phyloP scores from a whole-genome alignment of 2,329 filamentous ascomycete species.

The Mycocentrospora acerina region DNA sequence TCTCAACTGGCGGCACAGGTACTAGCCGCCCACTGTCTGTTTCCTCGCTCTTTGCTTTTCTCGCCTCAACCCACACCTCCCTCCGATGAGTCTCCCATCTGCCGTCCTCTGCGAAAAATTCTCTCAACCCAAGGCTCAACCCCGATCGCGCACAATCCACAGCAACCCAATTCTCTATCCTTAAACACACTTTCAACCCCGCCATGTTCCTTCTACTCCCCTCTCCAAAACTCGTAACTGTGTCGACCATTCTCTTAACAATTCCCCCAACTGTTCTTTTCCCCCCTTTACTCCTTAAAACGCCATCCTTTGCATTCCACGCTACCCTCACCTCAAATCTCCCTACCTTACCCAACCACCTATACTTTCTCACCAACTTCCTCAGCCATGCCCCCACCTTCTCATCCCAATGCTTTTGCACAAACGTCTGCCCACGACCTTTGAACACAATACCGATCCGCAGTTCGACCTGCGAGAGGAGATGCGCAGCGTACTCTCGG shows the following conservation, averaged over 20 bases:
- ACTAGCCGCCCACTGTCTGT: background rate
- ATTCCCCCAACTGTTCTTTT: slow-evolving; percentile 18
- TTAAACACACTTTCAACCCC: slow-evolving; percentile 14
- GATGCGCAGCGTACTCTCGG: slow-evolving; percentile 25
- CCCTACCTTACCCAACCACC: slow-evolving; percentile 27
- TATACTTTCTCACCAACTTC: slow-evolving; percentile 24
- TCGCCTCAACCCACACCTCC: slow-evolving; percentile 13
- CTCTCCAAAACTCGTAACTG: slow-evolving; percentile 18
- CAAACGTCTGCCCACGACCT: slow-evolving; percentile 27
- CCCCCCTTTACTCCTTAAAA: slow-evolving; percentile 15
- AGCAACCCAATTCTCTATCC: slow-evolving; percentile 13
- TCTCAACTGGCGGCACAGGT: background rate
- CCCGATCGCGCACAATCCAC: slow-evolving; percentile 5
- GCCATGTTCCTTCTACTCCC: slow-evolving; percentile 11
- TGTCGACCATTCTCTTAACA: slow-evolving; percentile 19
- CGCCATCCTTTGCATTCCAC: slow-evolving; percentile 23
- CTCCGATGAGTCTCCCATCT: slow-evolving; percentile 2
- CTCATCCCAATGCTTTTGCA: slow-evolving; percentile 30
- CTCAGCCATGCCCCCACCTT: slow-evolving; percentile 21
- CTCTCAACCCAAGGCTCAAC: slow-evolving; percentile 16
- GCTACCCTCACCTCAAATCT: slow-evolving; percentile 26
- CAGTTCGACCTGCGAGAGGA: slow-evolving; percentile 21
- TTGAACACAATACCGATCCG: slow-evolving; percentile 26
- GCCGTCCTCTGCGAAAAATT: slow-evolving; percentile 7
- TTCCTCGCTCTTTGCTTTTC: background rate